phyloP scores from a whole-genome alignment of 73 alveolate genomes.

The Symbiodinium pilosum region DNA sequence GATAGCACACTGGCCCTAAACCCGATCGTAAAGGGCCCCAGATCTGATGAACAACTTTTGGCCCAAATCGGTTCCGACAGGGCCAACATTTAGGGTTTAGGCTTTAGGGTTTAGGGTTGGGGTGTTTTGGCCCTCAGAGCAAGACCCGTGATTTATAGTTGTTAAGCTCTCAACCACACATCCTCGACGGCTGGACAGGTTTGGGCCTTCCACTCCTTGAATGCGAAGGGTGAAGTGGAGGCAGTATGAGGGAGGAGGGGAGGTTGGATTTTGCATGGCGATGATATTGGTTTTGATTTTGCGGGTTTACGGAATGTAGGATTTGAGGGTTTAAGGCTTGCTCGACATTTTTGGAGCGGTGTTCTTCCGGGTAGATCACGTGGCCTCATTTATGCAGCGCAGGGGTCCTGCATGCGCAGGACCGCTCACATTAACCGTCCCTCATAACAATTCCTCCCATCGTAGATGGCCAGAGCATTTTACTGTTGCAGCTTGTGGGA shows the following conservation, averaged over 20 bases:
- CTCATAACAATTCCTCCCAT: too few species aligned
- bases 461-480: too few species aligned
- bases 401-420: too few species aligned
- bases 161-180: background rate
- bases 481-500: too few species aligned
- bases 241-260: background rate
- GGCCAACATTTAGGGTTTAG: background rate
- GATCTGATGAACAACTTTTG: background rate
- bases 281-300: background rate
- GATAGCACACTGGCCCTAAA: background rate
- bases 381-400: too few species aligned
- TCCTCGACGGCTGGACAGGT: background rate
- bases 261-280: background rate
- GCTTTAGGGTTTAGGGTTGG: too few species aligned
- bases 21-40: background rate
- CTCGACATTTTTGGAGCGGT: too few species aligned
- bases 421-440: too few species aligned
- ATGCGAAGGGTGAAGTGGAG: conserved; percentile 52
- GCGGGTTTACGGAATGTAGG: background rate
- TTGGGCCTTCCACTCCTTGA: conserved; percentile 73
- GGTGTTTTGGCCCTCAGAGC: too few species aligned
- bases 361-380: too few species aligned
- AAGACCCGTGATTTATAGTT: too few species aligned
- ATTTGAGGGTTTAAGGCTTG: background rate
- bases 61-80: background rate